These are phyloP conservation scores for Dalechampia spathulata DNA, from an alignment of 441 rosid species.

Conservation along the genomic window DNA sequence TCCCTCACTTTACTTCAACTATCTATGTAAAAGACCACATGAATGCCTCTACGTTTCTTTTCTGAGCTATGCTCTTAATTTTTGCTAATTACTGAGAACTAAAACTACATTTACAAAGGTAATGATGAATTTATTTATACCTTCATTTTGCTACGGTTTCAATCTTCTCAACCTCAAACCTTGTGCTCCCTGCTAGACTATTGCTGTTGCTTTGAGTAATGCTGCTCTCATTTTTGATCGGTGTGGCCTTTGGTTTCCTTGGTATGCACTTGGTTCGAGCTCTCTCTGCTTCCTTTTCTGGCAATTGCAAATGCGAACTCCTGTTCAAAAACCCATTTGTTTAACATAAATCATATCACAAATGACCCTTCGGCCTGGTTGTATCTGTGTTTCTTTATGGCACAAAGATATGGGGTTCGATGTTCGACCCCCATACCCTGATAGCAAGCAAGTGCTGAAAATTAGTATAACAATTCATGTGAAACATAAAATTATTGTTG, in stretches of 20 bases:
- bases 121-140: neutral
- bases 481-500: neutral
- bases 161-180: slow-evolving; percentile 15
- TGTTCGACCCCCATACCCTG: no score
- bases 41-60: neutral
- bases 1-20: no score
- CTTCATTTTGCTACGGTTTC: neutral
- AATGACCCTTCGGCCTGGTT: no score
- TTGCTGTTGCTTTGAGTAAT: neutral
- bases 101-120: slow-evolving; percentile 18
- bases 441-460: neutral
- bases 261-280: slow-evolving; percentile 55
- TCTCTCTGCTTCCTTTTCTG: slow-evolving; percentile 36
- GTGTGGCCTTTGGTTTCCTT: slow-evolving; percentile 33
- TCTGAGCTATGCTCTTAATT: slow-evolving; percentile 4
- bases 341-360: no score
- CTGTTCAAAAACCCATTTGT: slow-evolving; percentile 25
- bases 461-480: neutral
- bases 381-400: no score
- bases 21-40: no score
- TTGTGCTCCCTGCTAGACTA: slow-evolving; percentile 17
- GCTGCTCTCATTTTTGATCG: slow-evolving; percentile 29
- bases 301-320: slow-evolving; percentile 44
- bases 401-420: no score
- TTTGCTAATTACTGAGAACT: neutral